Evolutionary conservation across 331 rosid species (phyloP).

Genomic region (Malus hybrid): DNA sequence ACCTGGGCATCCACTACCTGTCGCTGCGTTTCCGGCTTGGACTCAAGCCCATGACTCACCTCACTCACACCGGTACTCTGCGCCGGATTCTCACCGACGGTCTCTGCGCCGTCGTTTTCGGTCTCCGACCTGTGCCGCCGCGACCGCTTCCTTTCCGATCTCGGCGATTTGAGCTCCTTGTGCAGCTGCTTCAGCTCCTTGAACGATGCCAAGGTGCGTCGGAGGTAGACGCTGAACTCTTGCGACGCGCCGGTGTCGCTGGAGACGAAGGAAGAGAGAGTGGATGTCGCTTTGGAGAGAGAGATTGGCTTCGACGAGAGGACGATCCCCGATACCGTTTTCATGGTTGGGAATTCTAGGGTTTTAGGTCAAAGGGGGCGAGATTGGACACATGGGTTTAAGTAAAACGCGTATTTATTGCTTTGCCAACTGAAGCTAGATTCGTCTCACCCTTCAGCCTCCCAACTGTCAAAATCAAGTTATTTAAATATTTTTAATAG

Average conservation of each 20-base stretch:
- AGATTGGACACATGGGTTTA: neutral
- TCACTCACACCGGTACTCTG: neutral
- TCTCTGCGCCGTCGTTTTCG: constrained; percentile 5
- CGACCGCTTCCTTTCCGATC: constrained; percentile 7
- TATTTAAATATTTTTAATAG: no score
- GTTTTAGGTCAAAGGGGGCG: neutral
- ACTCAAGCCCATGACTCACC: neutral
- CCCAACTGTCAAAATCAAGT: no score
- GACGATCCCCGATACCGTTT: constrained; percentile 20
- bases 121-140: neutral
- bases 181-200: constrained; percentile 42
- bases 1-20: neutral
- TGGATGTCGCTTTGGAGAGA: constrained; percentile 35
- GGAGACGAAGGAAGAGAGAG: constrained; percentile 26
- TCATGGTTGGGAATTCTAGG: constrained; percentile 17
- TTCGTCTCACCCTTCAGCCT: no score
- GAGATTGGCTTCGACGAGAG: constrained; percentile 38
- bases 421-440: neutral
- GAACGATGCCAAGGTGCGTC: constrained; percentile 39
- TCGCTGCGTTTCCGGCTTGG: constrained; percentile 6
- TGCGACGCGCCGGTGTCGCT: constrained; percentile 24
- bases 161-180: constrained; percentile 17
- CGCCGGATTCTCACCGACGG: neutral
- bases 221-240: constrained; percentile 27
- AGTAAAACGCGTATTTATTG: neutral